These are phyloP conservation scores for Corylus americana DNA, from an alignment of 306 rosid genomes.

Conservation along the genomic window DNA sequence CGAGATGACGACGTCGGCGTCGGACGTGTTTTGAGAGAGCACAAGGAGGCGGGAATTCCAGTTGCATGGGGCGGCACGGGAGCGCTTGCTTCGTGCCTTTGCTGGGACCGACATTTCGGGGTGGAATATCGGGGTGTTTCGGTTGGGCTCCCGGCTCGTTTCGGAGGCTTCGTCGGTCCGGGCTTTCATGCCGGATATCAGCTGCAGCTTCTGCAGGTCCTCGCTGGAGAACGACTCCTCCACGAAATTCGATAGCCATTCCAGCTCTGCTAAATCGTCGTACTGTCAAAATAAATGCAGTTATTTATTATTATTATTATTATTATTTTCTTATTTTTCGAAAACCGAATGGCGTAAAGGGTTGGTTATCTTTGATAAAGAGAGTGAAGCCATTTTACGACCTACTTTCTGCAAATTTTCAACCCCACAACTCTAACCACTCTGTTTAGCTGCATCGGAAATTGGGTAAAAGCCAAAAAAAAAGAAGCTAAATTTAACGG, in stretches of 20 bases:
- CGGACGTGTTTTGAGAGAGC: constrained; percentile 46
- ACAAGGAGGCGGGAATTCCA: constrained; percentile 79
- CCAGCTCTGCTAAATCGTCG: constrained; percentile 86
- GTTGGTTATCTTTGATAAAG: constrained; percentile 10
- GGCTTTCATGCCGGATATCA: constrained; percentile 66
- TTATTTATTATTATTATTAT: not conserved
- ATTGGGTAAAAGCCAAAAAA: too few relatives aligned
- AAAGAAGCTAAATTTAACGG: not conserved
- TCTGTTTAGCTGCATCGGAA: not conserved
- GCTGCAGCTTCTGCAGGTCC: constrained; percentile 72
- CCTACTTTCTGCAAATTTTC: constrained; percentile 15
- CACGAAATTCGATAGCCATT: constrained; percentile 81
- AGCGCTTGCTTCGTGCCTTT: constrained; percentile 88
- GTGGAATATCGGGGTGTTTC: constrained; percentile 35
- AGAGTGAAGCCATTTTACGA: not conserved
- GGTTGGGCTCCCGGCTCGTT: constrained; percentile 15
- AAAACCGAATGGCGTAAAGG: constrained; percentile 17
- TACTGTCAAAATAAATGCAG: constrained; percentile 36
- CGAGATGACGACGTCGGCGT: constrained; percentile 31
- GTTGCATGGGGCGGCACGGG: constrained; percentile 74
- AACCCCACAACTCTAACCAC: constrained; percentile 8
- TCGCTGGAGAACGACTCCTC: constrained; percentile 90
- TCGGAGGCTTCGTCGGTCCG: constrained; percentile 40
- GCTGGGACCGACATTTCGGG: constrained; percentile 66
- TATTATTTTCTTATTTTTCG: too few relatives aligned